Evolutionary conservation across 2,329 filamentous ascomycete species (phyloP).

Genomic region (Achaetomium macrosporum): DNA sequence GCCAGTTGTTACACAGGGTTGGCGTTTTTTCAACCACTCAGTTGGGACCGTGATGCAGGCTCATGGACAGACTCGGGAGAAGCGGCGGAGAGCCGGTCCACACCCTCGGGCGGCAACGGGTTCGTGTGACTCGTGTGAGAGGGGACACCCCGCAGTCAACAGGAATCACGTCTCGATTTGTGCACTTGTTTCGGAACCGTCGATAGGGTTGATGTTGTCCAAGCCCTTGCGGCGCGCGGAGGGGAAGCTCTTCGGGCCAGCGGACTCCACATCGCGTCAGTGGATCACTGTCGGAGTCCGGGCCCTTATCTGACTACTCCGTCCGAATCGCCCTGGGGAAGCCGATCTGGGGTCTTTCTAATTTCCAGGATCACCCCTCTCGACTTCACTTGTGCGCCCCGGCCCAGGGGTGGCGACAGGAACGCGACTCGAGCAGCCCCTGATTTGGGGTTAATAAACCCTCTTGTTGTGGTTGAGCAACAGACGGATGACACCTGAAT

Average conservation of each 20-base stretch:
- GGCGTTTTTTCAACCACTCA: constrained; percentile 16
- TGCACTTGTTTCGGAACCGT: not conserved
- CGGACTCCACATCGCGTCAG: not conserved
- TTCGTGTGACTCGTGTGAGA: not conserved
- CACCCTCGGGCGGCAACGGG: constrained; percentile 13
- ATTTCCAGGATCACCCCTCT: constrained; percentile 13
- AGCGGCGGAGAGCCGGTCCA: not conserved
- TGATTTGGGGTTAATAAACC: not conserved
- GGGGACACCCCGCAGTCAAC: constrained; percentile 1
- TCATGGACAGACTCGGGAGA: constrained; percentile 2
- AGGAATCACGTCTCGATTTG: not conserved
- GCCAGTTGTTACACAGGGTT: not conserved
- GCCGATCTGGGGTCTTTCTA: constrained; percentile 17
- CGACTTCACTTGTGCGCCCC: not conserved
- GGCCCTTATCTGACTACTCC: constrained; percentile 1
- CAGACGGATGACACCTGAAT: no score
- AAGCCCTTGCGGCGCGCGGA: not conserved
- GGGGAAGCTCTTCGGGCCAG: constrained; percentile 1
- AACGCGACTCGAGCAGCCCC: not conserved
- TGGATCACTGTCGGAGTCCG: constrained; percentile 4
- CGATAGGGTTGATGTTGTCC: not conserved
- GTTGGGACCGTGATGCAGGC: constrained; percentile 18
- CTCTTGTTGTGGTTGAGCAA: not conserved
- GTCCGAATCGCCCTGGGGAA: constrained; percentile 6
- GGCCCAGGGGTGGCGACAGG: constrained; percentile 6